phyloP scores from a whole-genome alignment of 768 basidiomycete genomes.

The Kondoa subrosea region DNA sequence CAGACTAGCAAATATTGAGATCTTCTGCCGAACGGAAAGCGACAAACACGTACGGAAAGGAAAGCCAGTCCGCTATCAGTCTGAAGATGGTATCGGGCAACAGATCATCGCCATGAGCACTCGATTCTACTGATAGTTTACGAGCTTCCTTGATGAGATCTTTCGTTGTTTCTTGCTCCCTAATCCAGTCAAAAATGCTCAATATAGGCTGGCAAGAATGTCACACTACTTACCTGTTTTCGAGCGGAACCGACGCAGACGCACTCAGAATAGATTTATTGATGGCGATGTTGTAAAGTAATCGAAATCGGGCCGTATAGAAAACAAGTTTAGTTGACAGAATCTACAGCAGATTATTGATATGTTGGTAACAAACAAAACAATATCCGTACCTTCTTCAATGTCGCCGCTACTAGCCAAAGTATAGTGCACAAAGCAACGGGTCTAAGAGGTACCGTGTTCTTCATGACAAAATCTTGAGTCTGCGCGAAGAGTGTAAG shows the following conservation, averaged over 20 bases:
- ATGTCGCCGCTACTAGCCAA: neutral
- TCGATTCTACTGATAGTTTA: no score
- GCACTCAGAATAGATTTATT: neutral
- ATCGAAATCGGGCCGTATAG: neutral
- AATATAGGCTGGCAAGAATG: no score
- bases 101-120: no score
- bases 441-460: neutral
- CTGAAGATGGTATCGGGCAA: neutral
- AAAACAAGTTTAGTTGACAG: neutral
- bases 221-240: no score
- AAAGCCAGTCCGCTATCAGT: neutral
- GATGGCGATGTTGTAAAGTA: neutral
- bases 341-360: neutral
- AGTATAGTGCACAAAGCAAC: neutral
- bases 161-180: neutral
- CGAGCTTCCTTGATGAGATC: neutral
- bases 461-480: neutral
- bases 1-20: neutral
- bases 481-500: neutral
- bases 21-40: neutral
- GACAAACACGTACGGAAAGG: neutral
- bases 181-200: no score
- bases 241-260: neutral
- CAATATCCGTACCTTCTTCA: neutral
- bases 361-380: neutral